Evolutionary conservation across 1,284 basidiomycete genomes (phyloP), one percentile per base, ranked within the genome.

Genomic region (Cutaneotrichosporon sp.): DNA sequence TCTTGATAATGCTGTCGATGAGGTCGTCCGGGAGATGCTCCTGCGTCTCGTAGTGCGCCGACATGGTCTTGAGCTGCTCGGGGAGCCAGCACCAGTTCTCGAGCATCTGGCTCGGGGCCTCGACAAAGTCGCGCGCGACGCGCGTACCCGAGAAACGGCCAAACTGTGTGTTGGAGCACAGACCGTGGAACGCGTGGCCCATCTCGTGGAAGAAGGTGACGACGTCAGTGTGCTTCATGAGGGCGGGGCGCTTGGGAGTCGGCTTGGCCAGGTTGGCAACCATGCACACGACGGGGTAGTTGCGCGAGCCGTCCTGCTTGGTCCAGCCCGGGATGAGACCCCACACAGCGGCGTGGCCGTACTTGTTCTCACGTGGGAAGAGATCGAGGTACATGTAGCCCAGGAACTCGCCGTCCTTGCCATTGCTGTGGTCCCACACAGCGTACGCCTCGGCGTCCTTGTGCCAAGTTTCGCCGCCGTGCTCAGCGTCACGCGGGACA

Each of bases 281-380:
- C 84, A 59, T 61, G 52, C 59, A 61, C 52, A 81, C 76, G 30
- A 56, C 45, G 0, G 79, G 58, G 51, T 55, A 58, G 15, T 72
- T 76, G 30, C 63, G 76, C 17, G 26, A 15, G 26, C 57, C 57
- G 42, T 55, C 54, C 34, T 46, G 50, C 54, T 55, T 55, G 23
- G 49, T 49, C 44, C 41, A 59, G 30, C 51, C 57, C n/a, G 51
- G 51, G 23, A 55, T 52, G 62, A 84, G 85, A 4, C 86, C 86
- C 86, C 87, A 92, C 0, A 91, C 87, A 0, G 88, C 88, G 0
- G 89, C 89, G 74, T 92, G 89, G 5, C 85, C 83, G 68, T 88
- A 90, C 69, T 90, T 91, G 42, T 81, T 80, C 52, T 79, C 86
- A 85, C 89, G 83, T 49, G 89, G 89, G 79, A 87, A 91, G 36